Percentiles rank a stretch among this genome's conserved stretches.
Evolutionary conservation across 2,329 filamentous ascomycete genomes (phyloP).

Genomic region (Aspergillus ruber): DNA sequence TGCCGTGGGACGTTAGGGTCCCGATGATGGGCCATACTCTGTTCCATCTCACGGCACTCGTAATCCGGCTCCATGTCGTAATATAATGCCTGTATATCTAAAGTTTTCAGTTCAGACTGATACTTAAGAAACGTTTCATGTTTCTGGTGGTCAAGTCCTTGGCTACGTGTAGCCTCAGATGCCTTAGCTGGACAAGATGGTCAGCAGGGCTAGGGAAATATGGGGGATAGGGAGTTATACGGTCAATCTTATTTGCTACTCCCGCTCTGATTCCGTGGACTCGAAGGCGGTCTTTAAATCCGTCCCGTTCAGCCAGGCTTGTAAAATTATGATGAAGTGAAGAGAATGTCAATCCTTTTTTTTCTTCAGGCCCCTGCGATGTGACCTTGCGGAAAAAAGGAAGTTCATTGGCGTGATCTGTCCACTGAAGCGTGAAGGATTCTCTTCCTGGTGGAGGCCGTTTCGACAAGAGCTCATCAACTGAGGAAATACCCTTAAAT

Average conservation of each 20-base stretch:
- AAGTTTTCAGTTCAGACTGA: slow-evolving; percentile 10
- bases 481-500: background rate
- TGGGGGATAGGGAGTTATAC: background rate
- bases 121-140: slow-evolving; percentile 16
- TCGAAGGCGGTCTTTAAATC: slow-evolving; percentile 1
- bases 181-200: background rate
- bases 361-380: background rate
- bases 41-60: slow-evolving; percentile 14
- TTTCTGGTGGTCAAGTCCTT: slow-evolving; percentile 15
- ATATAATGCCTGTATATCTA: slow-evolving; percentile 15
- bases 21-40: slow-evolving; percentile 16
- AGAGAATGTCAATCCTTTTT: background rate
- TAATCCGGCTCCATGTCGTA: slow-evolving; percentile 14
- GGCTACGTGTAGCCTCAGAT: slow-evolving; percentile 7
- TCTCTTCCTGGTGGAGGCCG: background rate
- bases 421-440: background rate
- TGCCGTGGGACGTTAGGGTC: slow-evolving; percentile 12
- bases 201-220: background rate
- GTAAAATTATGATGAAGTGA: background rate
- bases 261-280: slow-evolving; percentile 1
- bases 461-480: background rate
- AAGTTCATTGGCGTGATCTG: background rate
- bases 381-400: background rate
- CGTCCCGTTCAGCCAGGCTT: background rate
- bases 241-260: background rate